These are phyloP conservation scores for Cyclotella atomus DNA, from an alignment of 108 stramenopile species.

Conservation along the genomic window DNA sequence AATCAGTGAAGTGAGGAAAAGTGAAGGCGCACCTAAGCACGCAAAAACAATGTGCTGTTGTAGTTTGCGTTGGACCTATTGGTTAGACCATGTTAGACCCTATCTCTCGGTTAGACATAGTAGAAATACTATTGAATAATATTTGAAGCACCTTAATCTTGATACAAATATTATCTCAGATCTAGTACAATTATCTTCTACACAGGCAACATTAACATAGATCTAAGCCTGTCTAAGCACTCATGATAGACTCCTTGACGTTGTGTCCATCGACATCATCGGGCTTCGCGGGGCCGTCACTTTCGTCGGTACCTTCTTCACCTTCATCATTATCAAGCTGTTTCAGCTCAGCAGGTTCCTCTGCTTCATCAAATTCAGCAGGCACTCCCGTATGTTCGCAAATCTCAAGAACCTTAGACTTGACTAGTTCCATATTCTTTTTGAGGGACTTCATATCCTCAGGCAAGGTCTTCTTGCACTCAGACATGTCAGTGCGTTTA, in stretches of 20 bases:
- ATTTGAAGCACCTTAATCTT: background rate
- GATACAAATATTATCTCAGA: background rate
- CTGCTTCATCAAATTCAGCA: background rate
- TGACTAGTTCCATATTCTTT: slow-evolving; percentile 1
- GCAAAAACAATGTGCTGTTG: no score
- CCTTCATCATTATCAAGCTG: background rate
- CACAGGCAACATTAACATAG: background rate
- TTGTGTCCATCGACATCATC: background rate
- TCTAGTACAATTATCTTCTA: background rate
- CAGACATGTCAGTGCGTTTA: slow-evolving; percentile 45
- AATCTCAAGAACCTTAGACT: background rate
- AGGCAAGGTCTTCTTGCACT: slow-evolving; percentile 45
- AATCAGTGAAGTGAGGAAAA: no score
- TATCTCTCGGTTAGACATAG: no score
- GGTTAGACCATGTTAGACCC: no score
- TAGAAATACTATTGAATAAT: background rate
- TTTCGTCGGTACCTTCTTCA: background rate
- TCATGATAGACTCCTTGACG: background rate
- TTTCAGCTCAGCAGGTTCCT: background rate
- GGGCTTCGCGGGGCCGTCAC: background rate
- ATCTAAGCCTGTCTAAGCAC: background rate
- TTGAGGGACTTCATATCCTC: slow-evolving; percentile 61
- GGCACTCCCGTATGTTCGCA: slow-evolving; percentile 4
- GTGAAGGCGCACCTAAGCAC: no score
- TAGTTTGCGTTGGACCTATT: no score